These are phyloP conservation scores for Volvariella surrecta DNA, from an alignment of 1,284 basidiomycete genomes.

Conservation along the genomic window DNA sequence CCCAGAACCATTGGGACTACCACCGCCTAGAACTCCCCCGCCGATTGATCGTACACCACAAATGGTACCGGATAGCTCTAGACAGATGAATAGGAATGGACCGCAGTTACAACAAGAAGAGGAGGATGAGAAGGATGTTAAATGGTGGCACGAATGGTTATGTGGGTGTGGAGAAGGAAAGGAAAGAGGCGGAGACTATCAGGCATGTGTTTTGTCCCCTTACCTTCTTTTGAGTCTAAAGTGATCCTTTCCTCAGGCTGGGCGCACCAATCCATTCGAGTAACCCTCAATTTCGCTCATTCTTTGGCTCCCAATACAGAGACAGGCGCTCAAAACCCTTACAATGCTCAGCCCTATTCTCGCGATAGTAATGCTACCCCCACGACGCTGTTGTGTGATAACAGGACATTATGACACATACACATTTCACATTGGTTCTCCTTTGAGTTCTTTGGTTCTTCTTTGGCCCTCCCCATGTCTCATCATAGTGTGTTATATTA, in stretches of 20 bases:
- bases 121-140: constrained; percentile 26
- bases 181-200: constrained; percentile 60
- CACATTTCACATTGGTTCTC: too few species aligned
- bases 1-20: constrained; percentile 49
- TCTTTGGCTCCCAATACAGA: too few species aligned
- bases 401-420: too few species aligned
- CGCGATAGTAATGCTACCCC: too few species aligned
- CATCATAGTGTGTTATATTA: too few species aligned
- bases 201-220: constrained; percentile 35
- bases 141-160: constrained; percentile 81
- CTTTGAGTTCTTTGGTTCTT: too few species aligned
- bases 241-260: constrained; percentile 36
- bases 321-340: too few species aligned
- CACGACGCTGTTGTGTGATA: too few species aligned
- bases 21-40: constrained; percentile 48
- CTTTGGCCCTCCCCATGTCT: too few species aligned
- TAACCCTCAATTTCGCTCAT: constrained; percentile 19
- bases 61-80: constrained; percentile 18
- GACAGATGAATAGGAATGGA: not conserved
- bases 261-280: constrained; percentile 69
- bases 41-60: constrained; percentile 35
- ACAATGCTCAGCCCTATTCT: too few species aligned
- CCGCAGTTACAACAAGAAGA: constrained; percentile 17
- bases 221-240: not conserved
- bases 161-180: constrained; percentile 67